Percentiles rank a stretch among this genome's conserved stretches.
Conservation (phyloP, 2,329 filamentous ascomycete genomes). For the Sporothrix pallida region DNA sequence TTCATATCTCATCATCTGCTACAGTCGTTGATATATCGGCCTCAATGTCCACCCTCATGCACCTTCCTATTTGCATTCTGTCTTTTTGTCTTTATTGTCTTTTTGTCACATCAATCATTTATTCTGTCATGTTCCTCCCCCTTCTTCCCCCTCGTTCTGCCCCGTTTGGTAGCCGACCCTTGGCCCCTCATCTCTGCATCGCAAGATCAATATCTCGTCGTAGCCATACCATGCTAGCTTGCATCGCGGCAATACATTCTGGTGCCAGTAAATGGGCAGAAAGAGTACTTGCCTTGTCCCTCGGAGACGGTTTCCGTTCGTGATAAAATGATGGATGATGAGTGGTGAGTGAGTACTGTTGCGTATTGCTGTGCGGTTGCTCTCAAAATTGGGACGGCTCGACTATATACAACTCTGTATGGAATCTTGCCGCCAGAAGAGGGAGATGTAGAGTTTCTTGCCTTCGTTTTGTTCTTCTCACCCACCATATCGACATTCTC, state of each 20-base stretch:
- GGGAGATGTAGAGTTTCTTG: neutral
- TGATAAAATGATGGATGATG: too few species aligned
- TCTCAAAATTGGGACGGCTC: neutral
- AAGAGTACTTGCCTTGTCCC: too few species aligned
- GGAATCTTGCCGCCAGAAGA: neutral
- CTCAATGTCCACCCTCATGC: neutral
- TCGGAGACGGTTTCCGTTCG: too few species aligned
- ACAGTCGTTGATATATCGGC: neutral
- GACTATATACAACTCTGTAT: neutral
- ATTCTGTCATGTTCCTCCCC: neutral
- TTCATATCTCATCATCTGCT: conserved; percentile 33
- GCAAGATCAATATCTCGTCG: neutral
- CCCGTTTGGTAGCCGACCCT: too few species aligned
- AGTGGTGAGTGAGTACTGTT: neutral
- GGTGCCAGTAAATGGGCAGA: too few species aligned
- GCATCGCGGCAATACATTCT: neutral
- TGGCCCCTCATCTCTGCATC: too few species aligned
- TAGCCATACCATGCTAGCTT: neutral
- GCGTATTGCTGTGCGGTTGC: too few species aligned
- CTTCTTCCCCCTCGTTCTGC: neutral
- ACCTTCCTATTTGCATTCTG: neutral
- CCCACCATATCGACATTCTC: too few species aligned
- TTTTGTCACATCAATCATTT: neutral
- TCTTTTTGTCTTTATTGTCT: neutral
- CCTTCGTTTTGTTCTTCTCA: too few species aligned